A percentile compares a stretch with the other conserved stretches of the same genome.
These are phyloP conservation scores for Hypoxylon sp. DNA, from an alignment of 2,329 filamentous ascomycete genomes.

Conservation along the genomic window DNA sequence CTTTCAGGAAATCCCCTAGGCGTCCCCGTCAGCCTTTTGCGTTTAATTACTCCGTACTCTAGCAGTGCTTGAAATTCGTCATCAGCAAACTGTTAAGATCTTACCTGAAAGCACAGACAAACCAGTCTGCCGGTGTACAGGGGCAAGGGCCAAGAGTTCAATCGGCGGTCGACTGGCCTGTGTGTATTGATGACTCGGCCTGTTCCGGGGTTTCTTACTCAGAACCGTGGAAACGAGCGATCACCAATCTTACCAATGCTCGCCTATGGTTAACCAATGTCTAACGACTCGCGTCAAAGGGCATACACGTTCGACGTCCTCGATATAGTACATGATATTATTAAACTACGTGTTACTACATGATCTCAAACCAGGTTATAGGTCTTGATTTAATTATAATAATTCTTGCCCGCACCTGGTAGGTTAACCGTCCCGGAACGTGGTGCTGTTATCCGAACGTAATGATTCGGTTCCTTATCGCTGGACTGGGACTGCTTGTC, in stretches of 20 bases:
- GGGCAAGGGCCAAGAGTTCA: no score
- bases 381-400: conserved; percentile 32
- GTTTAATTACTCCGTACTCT: conserved; percentile 18
- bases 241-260: neutral
- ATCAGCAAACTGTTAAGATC: conserved; percentile 9
- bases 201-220: neutral
- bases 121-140: neutral
- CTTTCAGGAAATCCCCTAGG: neutral
- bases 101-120: conserved; percentile 7
- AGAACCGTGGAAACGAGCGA: neutral
- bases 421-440: conserved; percentile 44
- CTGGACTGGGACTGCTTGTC: conserved; percentile 30
- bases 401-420: conserved; percentile 32
- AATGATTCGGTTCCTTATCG: conserved; percentile 40
- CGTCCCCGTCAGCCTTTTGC: conserved; percentile 4
- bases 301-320: neutral
- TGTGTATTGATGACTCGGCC: neutral
- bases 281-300: neutral
- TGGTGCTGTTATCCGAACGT: conserved; percentile 44
- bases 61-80: conserved; percentile 6
- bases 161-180: neutral
- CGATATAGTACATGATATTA: conserved; percentile 8
- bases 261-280: neutral
- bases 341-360: conserved; percentile 16
- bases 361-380: neutral